A percentile compares a stretch with the other conserved stretches of the same genome.
These are phyloP conservation scores for Stellera chamaejasme DNA, from an alignment of 345 rosid genomes.

Conservation along the genomic window DNA sequence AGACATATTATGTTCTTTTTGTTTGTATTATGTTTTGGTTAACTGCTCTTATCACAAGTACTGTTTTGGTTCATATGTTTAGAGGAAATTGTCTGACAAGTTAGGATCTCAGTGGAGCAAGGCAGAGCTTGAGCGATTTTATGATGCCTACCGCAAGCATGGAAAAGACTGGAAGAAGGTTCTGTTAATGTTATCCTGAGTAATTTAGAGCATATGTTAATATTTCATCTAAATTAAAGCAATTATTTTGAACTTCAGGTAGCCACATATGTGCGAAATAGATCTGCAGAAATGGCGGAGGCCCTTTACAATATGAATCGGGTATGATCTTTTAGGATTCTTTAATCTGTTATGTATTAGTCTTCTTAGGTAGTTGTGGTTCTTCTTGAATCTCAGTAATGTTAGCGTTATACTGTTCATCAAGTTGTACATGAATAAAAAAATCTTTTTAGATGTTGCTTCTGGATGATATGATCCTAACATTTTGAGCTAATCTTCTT, in stretches of 20 bases:
- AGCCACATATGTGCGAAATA: conserved; percentile 51
- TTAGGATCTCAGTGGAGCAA: conserved; percentile 90
- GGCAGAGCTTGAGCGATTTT: conserved; percentile 80
- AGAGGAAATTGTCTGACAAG: conserved; percentile 75
- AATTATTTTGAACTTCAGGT: conserved; percentile 36
- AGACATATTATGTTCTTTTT: not conserved
- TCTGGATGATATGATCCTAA: too few species aligned
- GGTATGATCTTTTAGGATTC: conserved; percentile 28
- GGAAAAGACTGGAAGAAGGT: conserved; percentile 97
- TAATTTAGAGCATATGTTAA: not conserved
- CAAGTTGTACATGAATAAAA: too few species aligned
- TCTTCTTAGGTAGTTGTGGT: too few species aligned
- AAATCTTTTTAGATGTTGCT: too few species aligned
- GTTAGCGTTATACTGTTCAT: too few species aligned
- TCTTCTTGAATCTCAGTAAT: too few species aligned
- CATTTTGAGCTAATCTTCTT: too few species aligned
- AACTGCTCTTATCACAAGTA: conserved; percentile 14
- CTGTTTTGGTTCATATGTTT: conserved; percentile 25
- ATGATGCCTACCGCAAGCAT: conserved; percentile 71
- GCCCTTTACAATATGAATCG: conserved; percentile 80
- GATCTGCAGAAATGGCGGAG: conserved; percentile 87
- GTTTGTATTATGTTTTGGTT: conserved; percentile 1
- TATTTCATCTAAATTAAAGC: not conserved
- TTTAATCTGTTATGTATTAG: not conserved
- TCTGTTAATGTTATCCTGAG: not conserved